phyloP scores from a whole-genome alignment of 2,329 filamentous ascomycete species.

The Hortaea werneckii region DNA sequence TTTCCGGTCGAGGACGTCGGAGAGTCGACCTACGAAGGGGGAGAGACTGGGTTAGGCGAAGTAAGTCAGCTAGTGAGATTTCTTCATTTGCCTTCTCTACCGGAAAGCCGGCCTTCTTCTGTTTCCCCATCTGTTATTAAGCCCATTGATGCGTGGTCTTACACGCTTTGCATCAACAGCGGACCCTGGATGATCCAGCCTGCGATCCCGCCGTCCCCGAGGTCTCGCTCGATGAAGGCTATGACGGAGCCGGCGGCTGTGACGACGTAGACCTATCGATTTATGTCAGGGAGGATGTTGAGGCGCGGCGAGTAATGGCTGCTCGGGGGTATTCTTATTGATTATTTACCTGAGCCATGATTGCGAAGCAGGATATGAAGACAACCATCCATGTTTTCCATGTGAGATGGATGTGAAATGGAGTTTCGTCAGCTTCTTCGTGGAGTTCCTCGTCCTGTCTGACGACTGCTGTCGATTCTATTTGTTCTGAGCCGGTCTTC shows the following conservation, averaged over 20 bases:
- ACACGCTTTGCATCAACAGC: constrained; percentile 47
- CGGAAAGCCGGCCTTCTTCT: no score
- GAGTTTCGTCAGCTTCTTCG: not conserved
- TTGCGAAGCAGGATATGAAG: constrained; percentile 42
- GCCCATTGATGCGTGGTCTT: constrained; percentile 26
- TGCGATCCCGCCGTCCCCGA: constrained; percentile 40
- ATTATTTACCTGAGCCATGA: constrained; percentile 39
- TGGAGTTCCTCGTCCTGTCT: not conserved
- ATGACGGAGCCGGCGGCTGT: constrained; percentile 47
- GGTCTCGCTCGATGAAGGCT: constrained; percentile 45
- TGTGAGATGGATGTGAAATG: constrained; percentile 37
- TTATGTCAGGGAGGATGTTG: not conserved
- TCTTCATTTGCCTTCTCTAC: no score
- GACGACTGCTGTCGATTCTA: not conserved
- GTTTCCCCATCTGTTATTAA: no score
- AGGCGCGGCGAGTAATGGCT: not conserved
- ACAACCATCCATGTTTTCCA: constrained; percentile 47
- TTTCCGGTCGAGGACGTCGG: constrained; percentile 48
- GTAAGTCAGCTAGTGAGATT: no score
- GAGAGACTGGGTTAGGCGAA: no score
- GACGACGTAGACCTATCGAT: constrained; percentile 35
- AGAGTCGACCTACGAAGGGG: constrained; percentile 46
- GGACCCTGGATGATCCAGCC: constrained; percentile 52
- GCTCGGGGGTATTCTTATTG: not conserved
- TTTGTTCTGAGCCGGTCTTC: not conserved